Evolutionary conservation across 2,329 filamentous ascomycete species (phyloP).

Genomic region (Rutstroemia sp.): DNA sequence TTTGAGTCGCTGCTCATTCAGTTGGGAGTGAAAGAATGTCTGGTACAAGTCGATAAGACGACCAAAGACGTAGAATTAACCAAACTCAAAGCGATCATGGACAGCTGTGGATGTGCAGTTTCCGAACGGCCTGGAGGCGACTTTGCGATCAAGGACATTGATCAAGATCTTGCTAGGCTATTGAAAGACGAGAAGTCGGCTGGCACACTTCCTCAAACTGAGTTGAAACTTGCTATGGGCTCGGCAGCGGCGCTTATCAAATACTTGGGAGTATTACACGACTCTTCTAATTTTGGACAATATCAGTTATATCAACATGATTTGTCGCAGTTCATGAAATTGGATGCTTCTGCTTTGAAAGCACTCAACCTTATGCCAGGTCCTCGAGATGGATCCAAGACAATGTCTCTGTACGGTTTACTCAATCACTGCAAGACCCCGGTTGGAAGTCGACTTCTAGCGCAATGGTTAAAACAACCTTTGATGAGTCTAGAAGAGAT

Average conservation of each 20-base stretch:
- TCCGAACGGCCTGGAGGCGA: slow-evolving; percentile 71
- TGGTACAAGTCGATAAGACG: slow-evolving; percentile 70
- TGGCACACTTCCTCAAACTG: slow-evolving; percentile 75
- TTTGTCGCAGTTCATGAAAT: slow-evolving; percentile 93
- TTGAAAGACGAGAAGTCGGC: slow-evolving; percentile 79
- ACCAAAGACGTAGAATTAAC: slow-evolving; percentile 83
- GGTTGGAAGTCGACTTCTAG: slow-evolving; percentile 78
- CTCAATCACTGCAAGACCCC: slow-evolving; percentile 98
- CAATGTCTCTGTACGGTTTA: slow-evolving; percentile 90
- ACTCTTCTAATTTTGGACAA: slow-evolving; percentile 91
- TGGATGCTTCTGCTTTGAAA: slow-evolving; percentile 88
- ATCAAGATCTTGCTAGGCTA: slow-evolving; percentile 83
- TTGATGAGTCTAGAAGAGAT: slow-evolving; percentile 88
- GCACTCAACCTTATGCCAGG: slow-evolving; percentile 97
- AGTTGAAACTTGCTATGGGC: slow-evolving; percentile 93
- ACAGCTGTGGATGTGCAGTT: slow-evolving; percentile 85
- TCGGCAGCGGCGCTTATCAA: slow-evolving; percentile 90
- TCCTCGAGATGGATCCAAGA: slow-evolving; percentile 88
- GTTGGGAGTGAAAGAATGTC: slow-evolving; percentile 86
- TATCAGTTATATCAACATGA: slow-evolving; percentile 98
- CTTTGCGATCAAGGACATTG: slow-evolving; percentile 85
- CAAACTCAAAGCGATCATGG: slow-evolving; percentile 83
- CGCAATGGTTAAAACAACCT: slow-evolving; percentile 97
- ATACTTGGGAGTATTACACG: slow-evolving; percentile 84
- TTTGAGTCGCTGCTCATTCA: slow-evolving; percentile 96